These are phyloP conservation scores for Termitomyces titanicus DNA, from an alignment of 768 basidiomycete species.

Conservation along the genomic window DNA sequence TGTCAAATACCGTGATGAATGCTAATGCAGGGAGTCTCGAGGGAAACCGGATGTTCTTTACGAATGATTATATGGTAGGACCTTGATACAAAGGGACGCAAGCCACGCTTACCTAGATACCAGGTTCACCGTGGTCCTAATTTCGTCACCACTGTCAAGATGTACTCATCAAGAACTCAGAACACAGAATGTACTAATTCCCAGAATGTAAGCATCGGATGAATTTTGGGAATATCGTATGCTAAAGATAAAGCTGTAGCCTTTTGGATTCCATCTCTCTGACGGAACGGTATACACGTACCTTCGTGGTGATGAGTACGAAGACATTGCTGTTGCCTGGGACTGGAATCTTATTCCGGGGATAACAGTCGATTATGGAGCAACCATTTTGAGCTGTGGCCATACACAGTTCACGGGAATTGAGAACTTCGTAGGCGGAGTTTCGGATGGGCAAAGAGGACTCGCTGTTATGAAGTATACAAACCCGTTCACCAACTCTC, in stretches of 20 bases:
- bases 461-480: conserved; percentile 63
- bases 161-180: conserved; percentile 54
- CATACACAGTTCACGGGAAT: conserved; percentile 40
- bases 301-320: conserved; percentile 63
- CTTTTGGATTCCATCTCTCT: conserved; percentile 65
- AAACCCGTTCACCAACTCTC: conserved; percentile 52
- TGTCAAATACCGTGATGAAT: conserved; percentile 30
- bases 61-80: conserved; percentile 64
- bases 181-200: conserved; percentile 67
- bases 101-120: not conserved
- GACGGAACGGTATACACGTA: conserved; percentile 67
- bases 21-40: conserved; percentile 51
- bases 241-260: conserved; percentile 29
- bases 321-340: conserved; percentile 69
- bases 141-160: conserved; percentile 62
- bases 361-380: conserved; percentile 60
- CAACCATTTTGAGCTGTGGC: conserved; percentile 48
- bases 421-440: conserved; percentile 64
- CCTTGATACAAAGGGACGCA: not conserved
- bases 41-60: conserved; percentile 62
- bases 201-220: conserved; percentile 44
- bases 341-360: conserved; percentile 80
- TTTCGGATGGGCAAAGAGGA: conserved; percentile 53
- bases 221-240: not conserved
- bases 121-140: conserved; percentile 59